These are phyloP conservation scores for Medicago arabica DNA, from an alignment of 306 rosid species.

Conservation along the genomic window DNA sequence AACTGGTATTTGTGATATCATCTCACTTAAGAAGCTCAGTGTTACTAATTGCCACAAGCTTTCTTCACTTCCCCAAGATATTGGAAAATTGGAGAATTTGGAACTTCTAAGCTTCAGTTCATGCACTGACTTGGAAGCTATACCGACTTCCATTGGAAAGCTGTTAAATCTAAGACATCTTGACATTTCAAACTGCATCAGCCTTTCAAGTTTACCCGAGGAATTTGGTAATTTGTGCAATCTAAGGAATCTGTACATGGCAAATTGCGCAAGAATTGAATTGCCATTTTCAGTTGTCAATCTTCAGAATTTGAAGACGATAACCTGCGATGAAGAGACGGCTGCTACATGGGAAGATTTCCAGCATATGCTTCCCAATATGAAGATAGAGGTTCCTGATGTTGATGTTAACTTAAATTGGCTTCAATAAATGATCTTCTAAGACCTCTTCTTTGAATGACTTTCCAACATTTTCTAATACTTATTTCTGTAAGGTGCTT, in stretches of 20 bases:
- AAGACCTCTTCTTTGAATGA: no score
- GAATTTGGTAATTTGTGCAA: conserved; percentile 51
- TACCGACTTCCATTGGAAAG: conserved; percentile 51
- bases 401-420: conserved; percentile 61
- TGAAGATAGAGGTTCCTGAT: conserved; percentile 42
- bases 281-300: conserved; percentile 51
- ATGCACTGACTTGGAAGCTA: conserved; percentile 39
- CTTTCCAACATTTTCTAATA: no score
- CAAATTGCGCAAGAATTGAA: conserved; percentile 47
- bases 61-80: conserved; percentile 40
- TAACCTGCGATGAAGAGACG: conserved; percentile 62
- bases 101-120: conserved; percentile 47
- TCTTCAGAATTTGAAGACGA: conserved; percentile 48
- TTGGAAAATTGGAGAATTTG: conserved; percentile 41
- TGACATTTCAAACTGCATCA: conserved; percentile 66
- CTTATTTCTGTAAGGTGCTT: no score
- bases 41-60: conserved; percentile 53
- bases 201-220: conserved; percentile 53
- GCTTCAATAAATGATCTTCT: conserved; percentile 44
- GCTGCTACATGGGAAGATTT: conserved; percentile 48
- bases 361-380: conserved; percentile 35
- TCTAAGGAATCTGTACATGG: conserved; percentile 54
- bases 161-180: conserved; percentile 47
- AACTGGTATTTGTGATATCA: conserved; percentile 35
- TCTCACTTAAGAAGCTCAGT: conserved; percentile 39